Evolutionary conservation across 2,329 filamentous ascomycete species (phyloP).

Genomic region (Diaporthe ampelina): DNA sequence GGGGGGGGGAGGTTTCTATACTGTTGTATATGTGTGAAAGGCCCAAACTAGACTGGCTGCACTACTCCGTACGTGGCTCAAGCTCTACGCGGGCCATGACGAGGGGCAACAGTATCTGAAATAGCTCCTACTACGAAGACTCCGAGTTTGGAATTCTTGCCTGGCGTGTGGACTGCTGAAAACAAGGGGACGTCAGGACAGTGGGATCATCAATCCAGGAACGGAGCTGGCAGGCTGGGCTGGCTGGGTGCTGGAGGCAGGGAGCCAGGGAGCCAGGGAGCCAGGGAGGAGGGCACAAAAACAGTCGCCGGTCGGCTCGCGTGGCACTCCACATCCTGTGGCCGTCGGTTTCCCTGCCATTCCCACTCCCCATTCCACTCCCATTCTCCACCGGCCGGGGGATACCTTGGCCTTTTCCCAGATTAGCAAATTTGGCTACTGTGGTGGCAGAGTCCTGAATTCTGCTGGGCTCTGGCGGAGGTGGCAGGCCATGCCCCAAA

Average conservation of each 20-base stretch:
- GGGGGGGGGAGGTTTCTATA: too few relatives aligned
- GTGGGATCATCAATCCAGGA: constrained; percentile 30
- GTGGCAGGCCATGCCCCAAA: not conserved
- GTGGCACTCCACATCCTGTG: constrained; percentile 38
- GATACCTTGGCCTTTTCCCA: constrained; percentile 38
- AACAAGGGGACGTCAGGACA: constrained; percentile 20
- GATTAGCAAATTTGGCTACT: constrained; percentile 39
- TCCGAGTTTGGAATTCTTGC: not conserved
- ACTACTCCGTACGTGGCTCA: not conserved
- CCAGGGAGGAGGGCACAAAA: not conserved
- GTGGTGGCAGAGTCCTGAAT: not conserved
- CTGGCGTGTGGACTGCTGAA: constrained; percentile 5
- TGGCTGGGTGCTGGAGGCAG: not conserved
- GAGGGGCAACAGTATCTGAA: not conserved
- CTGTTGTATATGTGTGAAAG: not conserved
- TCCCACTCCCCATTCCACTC: constrained; percentile 20
- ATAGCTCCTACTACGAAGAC: not conserved
- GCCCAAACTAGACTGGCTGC: not conserved
- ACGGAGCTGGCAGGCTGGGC: constrained; percentile 1
- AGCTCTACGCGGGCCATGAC: not conserved
- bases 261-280: not conserved
- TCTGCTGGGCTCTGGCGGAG: constrained; percentile 2
- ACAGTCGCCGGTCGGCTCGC: constrained; percentile 33
- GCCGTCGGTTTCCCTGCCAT: constrained; percentile 30
- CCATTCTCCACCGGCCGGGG: constrained; percentile 21